Conservation (phyloP, 495 filamentous ascomycete species). For the Thermothielavioides terrestris region DNA sequence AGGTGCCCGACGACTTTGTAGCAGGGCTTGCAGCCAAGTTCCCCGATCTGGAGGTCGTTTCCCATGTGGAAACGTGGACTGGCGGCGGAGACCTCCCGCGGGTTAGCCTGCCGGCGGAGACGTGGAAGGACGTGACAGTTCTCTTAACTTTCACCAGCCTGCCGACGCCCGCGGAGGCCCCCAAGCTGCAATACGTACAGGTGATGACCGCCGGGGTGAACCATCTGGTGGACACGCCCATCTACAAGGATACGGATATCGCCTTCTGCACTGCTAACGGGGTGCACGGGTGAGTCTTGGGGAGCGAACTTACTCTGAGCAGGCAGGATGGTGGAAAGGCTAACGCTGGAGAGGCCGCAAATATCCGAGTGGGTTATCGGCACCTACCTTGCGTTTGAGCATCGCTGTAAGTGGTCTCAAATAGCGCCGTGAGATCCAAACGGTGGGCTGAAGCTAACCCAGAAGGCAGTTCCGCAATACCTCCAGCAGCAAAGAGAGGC, state of each 20-base stretch:
- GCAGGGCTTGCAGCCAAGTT: slow-evolving; percentile 40
- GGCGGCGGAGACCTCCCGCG: neutral
- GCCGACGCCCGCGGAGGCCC: slow-evolving; percentile 35
- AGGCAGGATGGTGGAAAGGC: neutral
- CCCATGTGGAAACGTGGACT: slow-evolving; percentile 9
- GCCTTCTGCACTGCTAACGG: slow-evolving; percentile 64
- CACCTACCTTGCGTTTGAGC: slow-evolving; percentile 43
- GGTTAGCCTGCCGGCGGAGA: slow-evolving; percentile 22
- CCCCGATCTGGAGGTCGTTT: slow-evolving; percentile 42
- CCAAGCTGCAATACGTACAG: slow-evolving; percentile 63
- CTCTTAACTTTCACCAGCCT: slow-evolving; percentile 52
- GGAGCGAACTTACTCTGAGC: neutral
- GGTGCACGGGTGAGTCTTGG: slow-evolving; percentile 50
- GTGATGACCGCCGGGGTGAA: slow-evolving; percentile 68
- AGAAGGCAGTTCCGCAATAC: slow-evolving; percentile 41
- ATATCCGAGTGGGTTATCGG: slow-evolving; percentile 71
- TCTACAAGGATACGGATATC: slow-evolving; percentile 56
- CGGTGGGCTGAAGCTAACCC: too few species aligned
- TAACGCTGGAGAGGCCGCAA: slow-evolving; percentile 41
- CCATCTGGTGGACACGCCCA: slow-evolving; percentile 50
- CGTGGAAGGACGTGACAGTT: slow-evolving; percentile 55
- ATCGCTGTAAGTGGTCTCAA: slow-evolving; percentile 29
- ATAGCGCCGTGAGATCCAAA: neutral
- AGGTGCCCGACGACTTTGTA: slow-evolving; percentile 31
- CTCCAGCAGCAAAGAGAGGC: slow-evolving; percentile 44